Evolutionary conservation across 495 filamentous ascomycete genomes (phyloP).

Genomic region (Hypomontagnella submonticulosa): DNA sequence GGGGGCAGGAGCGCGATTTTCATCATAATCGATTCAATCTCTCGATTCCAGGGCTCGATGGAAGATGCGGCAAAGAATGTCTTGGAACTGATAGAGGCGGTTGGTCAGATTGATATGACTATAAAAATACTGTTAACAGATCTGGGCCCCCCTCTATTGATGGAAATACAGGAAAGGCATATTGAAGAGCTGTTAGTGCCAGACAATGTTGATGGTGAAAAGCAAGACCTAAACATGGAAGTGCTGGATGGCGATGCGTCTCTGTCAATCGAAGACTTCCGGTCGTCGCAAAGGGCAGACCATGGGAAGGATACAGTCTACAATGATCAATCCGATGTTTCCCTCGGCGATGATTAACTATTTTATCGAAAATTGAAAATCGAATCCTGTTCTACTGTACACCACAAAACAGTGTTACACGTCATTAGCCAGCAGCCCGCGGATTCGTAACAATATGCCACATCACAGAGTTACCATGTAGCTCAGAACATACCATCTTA

Average conservation of each 20-base stretch:
- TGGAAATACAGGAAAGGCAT: slow-evolving; percentile 1
- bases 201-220: slow-evolving; percentile 7
- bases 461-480: too few relatives aligned
- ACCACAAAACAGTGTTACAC: too few relatives aligned
- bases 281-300: neutral
- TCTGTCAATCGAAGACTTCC: slow-evolving; percentile 3
- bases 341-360: neutral
- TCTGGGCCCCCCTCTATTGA: slow-evolving; percentile 9
- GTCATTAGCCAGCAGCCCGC: too few relatives aligned
- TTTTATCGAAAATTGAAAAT: too few relatives aligned
- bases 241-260: slow-evolving; percentile 1
- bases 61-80: neutral
- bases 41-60: slow-evolving; percentile 7
- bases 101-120: neutral
- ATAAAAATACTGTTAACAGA: slow-evolving; percentile 5
- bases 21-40: slow-evolving; percentile 2
- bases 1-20: neutral
- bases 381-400: too few relatives aligned
- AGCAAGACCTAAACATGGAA: slow-evolving; percentile 1
- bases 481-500: too few relatives aligned
- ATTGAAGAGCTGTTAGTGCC: slow-evolving; percentile 1
- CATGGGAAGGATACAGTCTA: neutral
- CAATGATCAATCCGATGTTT: neutral
- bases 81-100: neutral
- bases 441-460: too few relatives aligned